Conservation (phyloP, 2,329 filamentous ascomycete genomes). For the Penicillium psychrosexuale region DNA sequence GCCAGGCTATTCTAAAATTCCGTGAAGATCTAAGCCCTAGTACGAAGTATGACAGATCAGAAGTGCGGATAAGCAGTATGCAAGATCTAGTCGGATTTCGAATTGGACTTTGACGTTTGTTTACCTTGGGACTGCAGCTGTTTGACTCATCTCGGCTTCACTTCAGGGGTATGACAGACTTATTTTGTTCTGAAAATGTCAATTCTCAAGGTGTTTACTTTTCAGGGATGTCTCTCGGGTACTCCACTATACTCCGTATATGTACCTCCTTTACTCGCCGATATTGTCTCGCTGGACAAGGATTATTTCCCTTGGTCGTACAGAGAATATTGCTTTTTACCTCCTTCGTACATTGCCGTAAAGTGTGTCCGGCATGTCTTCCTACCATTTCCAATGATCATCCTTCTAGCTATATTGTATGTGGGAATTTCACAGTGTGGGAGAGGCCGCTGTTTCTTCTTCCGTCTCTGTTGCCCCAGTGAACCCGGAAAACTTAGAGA, state of each 20-base stretch:
- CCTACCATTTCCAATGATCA: too few species aligned
- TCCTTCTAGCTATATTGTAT: too few species aligned
- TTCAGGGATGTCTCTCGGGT: neutral
- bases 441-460: conserved; percentile 11
- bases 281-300: too few species aligned
- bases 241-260: neutral
- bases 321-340: too few species aligned
- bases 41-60: neutral
- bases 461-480: neutral
- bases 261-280: too few species aligned
- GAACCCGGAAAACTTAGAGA: neutral
- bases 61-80: neutral
- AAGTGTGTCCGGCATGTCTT: too few species aligned
- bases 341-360: too few species aligned
- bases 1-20: neutral
- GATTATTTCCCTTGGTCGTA: too few species aligned
- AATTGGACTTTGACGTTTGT: neutral
- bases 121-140: neutral
- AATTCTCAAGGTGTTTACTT: neutral
- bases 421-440: conserved; percentile 34
- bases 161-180: neutral
- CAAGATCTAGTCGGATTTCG: neutral
- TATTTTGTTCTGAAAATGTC: neutral
- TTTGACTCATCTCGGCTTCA: neutral
- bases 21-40: neutral